Evolutionary conservation across 495 filamentous ascomycete species (phyloP), one percentile per base, ranked within the genome.

Genomic region (Lineolata rhizophorae): DNA sequence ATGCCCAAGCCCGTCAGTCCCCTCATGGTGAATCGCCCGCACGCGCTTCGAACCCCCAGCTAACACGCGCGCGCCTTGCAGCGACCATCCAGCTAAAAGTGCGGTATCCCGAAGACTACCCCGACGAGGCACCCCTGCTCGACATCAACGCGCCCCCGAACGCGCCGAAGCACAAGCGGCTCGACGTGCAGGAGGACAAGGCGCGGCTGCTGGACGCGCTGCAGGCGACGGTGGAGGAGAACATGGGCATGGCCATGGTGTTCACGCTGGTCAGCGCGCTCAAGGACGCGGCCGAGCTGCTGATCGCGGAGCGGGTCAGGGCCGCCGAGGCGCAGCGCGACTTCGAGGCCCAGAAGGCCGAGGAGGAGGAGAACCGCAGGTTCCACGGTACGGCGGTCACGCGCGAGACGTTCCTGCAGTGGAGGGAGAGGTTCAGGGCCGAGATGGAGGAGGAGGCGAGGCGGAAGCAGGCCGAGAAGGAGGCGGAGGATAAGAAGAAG

Each of bases 161-260:
- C 51, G 67, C 71, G 6, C 56, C 68, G 2, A 63, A 66, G 37
- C 61, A 83, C 44, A 57, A 63, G 8, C 62, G 67, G 37, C 55
- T 80, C 36, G 58, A 65, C 37, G 47, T 77, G 32, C 60, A 65
- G 36, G 58, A 61, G 15, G 90, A 95, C 56, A 76, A 75, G 39
- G 61, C 62, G 24, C 50, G 50, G 26, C 63, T 99, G 1, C 65
- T 94, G 8, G 55, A 66, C 27, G 58, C 66, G 2, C 60, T 95
- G 11, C 47, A 69, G 26, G 59, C 65, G 2, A 72, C 70, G 0
- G 72, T 94, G 19, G 67, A 77, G 37, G 87, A 95, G 52, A 95
- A 83, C 37, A 49, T 95, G 21, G 87, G 87, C 19, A 93, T 92
- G 70, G 76, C 81, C n/a, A 99, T 99, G 87, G 62, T 99, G 0